These are phyloP conservation scores for Ploettnerulaceae sp. DNA, from an alignment of 2,329 filamentous ascomycete species.

Conservation along the genomic window DNA sequence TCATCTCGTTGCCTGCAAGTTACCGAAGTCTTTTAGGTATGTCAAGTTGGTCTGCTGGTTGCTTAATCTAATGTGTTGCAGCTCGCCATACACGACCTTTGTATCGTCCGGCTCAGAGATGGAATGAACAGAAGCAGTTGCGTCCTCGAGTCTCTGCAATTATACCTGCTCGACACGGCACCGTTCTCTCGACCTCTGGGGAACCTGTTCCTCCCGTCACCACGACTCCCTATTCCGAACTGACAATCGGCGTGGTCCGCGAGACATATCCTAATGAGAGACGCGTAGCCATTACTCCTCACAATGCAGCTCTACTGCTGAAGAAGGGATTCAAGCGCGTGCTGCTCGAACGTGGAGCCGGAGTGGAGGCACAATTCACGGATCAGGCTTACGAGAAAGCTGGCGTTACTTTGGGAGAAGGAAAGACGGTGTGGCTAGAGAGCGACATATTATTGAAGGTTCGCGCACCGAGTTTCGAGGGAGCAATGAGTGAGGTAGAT, in stretches of 20 bases:
- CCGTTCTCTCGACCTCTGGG: conserved; percentile 13
- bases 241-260: conserved; percentile 73
- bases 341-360: conserved; percentile 77
- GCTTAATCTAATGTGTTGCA: conserved; percentile 2
- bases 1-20: conserved; percentile 10
- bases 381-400: conserved; percentile 73
- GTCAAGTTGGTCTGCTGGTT: not conserved
- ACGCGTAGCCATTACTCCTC: conserved; percentile 78
- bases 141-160: conserved; percentile 19
- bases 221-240: conserved; percentile 57
- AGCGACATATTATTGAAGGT: conserved; percentile 83
- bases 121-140: conserved; percentile 20
- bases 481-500: conserved; percentile 59
- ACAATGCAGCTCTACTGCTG: conserved; percentile 74
- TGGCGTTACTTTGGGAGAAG: conserved; percentile 71
- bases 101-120: conserved; percentile 21
- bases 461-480: conserved; percentile 60
- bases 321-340: conserved; percentile 81
- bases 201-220: conserved; percentile 18
- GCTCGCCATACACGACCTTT: conserved; percentile 22
- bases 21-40: conserved; percentile 20
- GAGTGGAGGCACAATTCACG: conserved; percentile 68
- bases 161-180: conserved; percentile 17
- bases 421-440: conserved; percentile 63
- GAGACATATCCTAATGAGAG: conserved; percentile 77